phyloP scores from a whole-genome alignment of 225 moss, liverwort and hornwort genomes.

The Bryum argenteum region DNA sequence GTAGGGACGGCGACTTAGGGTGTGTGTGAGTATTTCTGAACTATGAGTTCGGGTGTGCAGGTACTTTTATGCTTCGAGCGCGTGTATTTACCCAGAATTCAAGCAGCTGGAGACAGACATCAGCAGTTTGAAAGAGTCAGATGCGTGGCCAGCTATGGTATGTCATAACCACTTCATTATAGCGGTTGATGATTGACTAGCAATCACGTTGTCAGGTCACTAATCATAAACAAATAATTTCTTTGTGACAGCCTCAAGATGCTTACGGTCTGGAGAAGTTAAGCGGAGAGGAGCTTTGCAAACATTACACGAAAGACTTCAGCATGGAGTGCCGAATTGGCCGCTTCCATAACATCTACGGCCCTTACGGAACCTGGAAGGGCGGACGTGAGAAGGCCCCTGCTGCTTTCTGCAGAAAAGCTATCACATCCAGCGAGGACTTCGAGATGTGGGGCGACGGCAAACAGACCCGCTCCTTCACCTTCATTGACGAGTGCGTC shows the following conservation, averaged over 20 bases:
- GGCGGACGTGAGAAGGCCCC: slow-evolving; percentile 94
- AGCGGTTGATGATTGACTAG: not conserved
- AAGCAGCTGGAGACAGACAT: slow-evolving; percentile 88
- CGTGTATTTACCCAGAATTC: slow-evolving; percentile 95
- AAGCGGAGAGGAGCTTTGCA: slow-evolving; percentile 87
- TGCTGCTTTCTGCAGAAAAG: slow-evolving; percentile 86
- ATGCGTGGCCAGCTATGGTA: slow-evolving; percentile 98
- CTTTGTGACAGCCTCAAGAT: slow-evolving; percentile 79
- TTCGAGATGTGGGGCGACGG: slow-evolving; percentile 98
- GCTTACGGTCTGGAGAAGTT: slow-evolving; percentile 91
- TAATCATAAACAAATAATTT: not conserved
- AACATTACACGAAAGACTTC: slow-evolving; percentile 96
- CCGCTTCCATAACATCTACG: slow-evolving; percentile 94
- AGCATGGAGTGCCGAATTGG: slow-evolving; percentile 87
- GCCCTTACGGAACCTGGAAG: slow-evolving; percentile 97
- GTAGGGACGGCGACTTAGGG: not conserved
- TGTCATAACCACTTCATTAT: not conserved
- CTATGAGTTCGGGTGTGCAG: slow-evolving; percentile 26
- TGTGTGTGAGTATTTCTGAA: not conserved
- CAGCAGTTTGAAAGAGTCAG: slow-evolving; percentile 83
- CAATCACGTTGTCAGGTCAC: no score
- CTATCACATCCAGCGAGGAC: slow-evolving; percentile 66
- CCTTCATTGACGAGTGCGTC: slow-evolving; percentile 94
- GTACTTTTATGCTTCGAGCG: slow-evolving; percentile 94
- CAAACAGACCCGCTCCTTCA: slow-evolving; percentile 85